Conservation (phyloP, 225 moss, liverwort and hornwort species). For the Bryum argenteum region DNA sequence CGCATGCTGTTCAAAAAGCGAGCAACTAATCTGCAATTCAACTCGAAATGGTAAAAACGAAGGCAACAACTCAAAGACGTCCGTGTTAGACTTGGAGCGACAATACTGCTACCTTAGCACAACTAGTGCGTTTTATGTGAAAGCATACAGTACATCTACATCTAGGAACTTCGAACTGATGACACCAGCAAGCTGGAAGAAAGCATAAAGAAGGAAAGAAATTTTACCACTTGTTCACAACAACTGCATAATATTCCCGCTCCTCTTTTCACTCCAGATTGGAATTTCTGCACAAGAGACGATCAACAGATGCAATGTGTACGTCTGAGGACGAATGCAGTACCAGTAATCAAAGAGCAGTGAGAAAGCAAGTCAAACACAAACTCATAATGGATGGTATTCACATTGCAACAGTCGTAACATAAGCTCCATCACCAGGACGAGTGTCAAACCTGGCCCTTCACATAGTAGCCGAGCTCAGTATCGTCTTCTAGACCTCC, state of each 20-base stretch:
- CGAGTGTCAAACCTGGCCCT: conserved; percentile 69
- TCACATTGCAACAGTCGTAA: conserved; percentile 29
- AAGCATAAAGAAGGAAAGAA: background rate
- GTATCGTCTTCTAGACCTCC: conserved; percentile 79
- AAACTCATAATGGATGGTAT: conserved; percentile 12
- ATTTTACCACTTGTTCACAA: conserved; percentile 76
- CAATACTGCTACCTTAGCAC: background rate
- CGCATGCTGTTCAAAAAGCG: conserved; percentile 89
- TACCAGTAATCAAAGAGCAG: background rate
- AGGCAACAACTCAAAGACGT: background rate
- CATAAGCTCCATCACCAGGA: conserved; percentile 3
- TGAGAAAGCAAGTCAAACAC: conserved; percentile 25
- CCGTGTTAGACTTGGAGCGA: background rate
- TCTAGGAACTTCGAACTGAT: background rate
- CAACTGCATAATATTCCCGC: conserved; percentile 74
- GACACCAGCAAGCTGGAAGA: background rate
- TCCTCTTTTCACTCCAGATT: conserved; percentile 70
- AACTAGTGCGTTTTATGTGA: background rate
- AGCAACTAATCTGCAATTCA: conserved; percentile 78
- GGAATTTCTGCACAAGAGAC: conserved; percentile 50
- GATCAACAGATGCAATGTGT: conserved; percentile 1
- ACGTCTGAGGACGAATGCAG: background rate
- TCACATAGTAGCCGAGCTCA: conserved; percentile 87
- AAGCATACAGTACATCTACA: background rate
- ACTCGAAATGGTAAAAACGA: conserved; percentile 9